Base-by-base conservation (phyloP, 225 moss, liverwort and hornwort genomes). In the Marchantia polymorpha region DNA sequence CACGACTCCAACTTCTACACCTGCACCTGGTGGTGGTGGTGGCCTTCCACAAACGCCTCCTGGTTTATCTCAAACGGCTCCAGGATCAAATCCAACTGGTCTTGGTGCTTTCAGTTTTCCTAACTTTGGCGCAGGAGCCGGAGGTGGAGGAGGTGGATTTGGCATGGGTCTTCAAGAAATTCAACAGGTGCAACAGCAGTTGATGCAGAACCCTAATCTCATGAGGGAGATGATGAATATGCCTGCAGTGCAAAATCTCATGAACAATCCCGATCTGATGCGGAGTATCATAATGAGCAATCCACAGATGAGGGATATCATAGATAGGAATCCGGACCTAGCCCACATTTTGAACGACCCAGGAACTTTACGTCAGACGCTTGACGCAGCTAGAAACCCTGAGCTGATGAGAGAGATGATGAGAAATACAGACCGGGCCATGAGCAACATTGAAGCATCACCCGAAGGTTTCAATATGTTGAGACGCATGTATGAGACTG, bases 201-300 rank as follows among this genome's bases (percentile, higher is more conserved):
- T 99, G 77, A 99, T 99, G 95, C 99, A 99, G 75, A 99, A 99
- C 77, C 99, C 99, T 69, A 95, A 92, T 66, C 85, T 99, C 75
- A 95, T 99, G 95, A 86, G 93, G 79, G 99, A 99, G 79, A 99
- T 99, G 99, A 99, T 99, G 99, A 99, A 92, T 83, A 93, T 95
- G 95, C 99, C 99, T 7, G 95, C 99, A 30, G 95, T 99, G 72
- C 99, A 95, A 81, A 95, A 91, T 83, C 83, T 99, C 81, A 99
- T 99, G 99, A 99, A 92, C 82, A 99, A 99, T 71, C 99, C 99
- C 39, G 99, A 99, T 29, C 89, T 99, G 59, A 93, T 99, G 95
- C 90, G 99, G 61, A 91, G 89, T 46, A 85, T 99, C 82, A 95
- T 99, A 76, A 99, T 99, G 99, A 93, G 93, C 87, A 99, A 99